Evolutionary conservation across 192 early-diverging fungal genomes (phyloP), one percentile per base, ranked within the genome.

Genomic region (Backusella circina): DNA sequence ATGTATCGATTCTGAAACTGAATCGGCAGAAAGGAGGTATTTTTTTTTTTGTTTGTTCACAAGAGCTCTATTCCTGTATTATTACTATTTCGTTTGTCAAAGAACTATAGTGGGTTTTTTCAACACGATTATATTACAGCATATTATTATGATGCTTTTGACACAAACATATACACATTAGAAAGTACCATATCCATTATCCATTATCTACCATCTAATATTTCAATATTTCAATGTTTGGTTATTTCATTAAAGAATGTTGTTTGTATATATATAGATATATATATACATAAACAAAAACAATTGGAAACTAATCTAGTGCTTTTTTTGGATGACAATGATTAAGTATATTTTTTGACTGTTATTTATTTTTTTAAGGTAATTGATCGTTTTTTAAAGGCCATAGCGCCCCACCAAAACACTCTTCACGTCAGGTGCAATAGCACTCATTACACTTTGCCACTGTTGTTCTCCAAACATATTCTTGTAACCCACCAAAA

Each of bases 401-500:
- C 80, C 85, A 71, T 84, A 88, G 36, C 87, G 87, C 76, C 84
- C 81, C 21, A 80, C 76, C 18, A 89, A 84, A 57, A 79, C 72
- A 51, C n/a, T 78, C 28, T 79, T 80, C 61, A 83, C 83, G 35
- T 87, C 83, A 72, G 75, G 83, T 38, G 82, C 77, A 54, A 88
- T 81, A 54, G 83, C 67, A 54, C 72, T 74, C 35, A 84, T 73
- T 44, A 77, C 86, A 50, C 80, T 66, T 3, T 89, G 87, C 91
- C 91, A 93, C 74, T 89, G 75, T 38, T 76, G 78, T 12, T 64
- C 73, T 47, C 85, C 88, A 80, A 90, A 86, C 86, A 90, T 86
- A 67, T 85, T 87, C 77, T 92, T 93, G 61, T 87, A 93, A 13
- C 85, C 91, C 31, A 82, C 70, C 75, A 93, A 70, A 65, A 92